Base-by-base conservation (phyloP, 768 basidiomycete species). In the Macrolepiota albuminosa region DNA sequence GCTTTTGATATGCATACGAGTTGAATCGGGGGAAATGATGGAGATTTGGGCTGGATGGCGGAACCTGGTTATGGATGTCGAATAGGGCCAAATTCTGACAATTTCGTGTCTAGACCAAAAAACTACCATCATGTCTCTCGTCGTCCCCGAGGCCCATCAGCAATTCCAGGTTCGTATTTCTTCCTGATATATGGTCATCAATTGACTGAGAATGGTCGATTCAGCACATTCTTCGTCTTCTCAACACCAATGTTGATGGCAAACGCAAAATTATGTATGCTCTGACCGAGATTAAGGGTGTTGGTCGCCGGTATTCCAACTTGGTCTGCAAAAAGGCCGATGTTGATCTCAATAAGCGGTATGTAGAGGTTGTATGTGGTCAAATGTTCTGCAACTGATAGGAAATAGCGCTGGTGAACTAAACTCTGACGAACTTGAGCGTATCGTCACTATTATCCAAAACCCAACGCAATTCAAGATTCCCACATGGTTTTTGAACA, bases 261-360 rank as follows among this genome's bases (percentile, higher is more conserved):
- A 95, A 96, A 75, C 88, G 97, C 69, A 99, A 99, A 82, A 90
- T 99, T 76, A 98, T 94, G 91, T 98, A 94, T 76, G 96, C 97
- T 70, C 75, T 98, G 81, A 98, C 97, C 51, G 97, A 99, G 82
- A 99, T 99, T 84, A 98, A 98, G 84, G 97, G 97, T 86, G 97
- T 99, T 62, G 97, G 97, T 70, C 89, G 97, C 65, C 91, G 97
- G 56, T 99, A 98, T 80, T 88, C 97, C 72, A 98, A 98, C 80
- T 78, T 98, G 70, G 96, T 98, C 68, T 98, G 97, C 87, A 98
- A 98, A 81, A 99, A 99, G 83, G 97, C 97, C 63, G 97, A 98
- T 80, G 93, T 99, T 45, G 96, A 98, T 72, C 85, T 99, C 62
- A 93, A 85, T 83, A 99, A 99, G 81, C 92, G 97, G 97, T 98